Evolutionary conservation across 2,329 filamentous ascomycete genomes (phyloP).

Genomic region (Talaromyces sp.): DNA sequence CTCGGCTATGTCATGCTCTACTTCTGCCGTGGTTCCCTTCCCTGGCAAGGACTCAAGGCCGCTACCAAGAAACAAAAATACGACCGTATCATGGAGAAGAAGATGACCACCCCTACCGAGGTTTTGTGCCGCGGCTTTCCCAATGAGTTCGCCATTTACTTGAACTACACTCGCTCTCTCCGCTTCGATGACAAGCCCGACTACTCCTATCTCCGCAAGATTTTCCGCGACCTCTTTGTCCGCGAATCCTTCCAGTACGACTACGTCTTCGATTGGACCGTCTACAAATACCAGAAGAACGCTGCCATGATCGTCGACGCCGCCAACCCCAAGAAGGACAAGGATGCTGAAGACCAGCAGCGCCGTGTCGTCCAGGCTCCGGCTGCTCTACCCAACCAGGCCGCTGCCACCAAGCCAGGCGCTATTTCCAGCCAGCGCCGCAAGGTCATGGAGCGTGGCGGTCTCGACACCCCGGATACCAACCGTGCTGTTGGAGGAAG

Average conservation of each 20-base stretch:
- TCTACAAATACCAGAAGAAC: conserved; percentile 99
- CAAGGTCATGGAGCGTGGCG: conserved; percentile 72
- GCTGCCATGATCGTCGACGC: conserved; percentile 88
- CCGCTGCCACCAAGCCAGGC: conserved; percentile 63
- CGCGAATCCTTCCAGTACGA: conserved; percentile 99
- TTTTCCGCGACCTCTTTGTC: conserved; percentile 98
- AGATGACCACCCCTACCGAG: conserved; percentile 99
- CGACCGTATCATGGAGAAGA: conserved; percentile 99
- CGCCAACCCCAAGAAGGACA: conserved; percentile 61
- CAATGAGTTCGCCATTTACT: conserved; percentile 98
- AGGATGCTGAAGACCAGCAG: conserved; percentile 64
- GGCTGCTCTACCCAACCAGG: conserved; percentile 47
- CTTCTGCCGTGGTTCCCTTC: conserved; percentile 97
- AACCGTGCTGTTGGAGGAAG: conserved; percentile 72
- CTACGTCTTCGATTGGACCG: conserved; percentile 99
- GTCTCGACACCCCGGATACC: conserved; percentile 64
- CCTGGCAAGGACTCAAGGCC: conserved; percentile 98
- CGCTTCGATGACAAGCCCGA: conserved; percentile 99
- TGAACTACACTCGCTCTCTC: conserved; percentile 98
- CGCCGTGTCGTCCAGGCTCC: conserved; percentile 62
- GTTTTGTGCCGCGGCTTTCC: conserved; percentile 96
- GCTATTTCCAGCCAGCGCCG: conserved; percentile 71
- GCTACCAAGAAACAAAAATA: conserved; percentile 99
- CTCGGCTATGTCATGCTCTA: conserved; percentile 99
- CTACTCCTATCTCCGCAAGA: conserved; percentile 99